These are phyloP conservation scores for Entomortierella lignicola DNA, from an alignment of 192 early-diverging fungal species.

Conservation along the genomic window DNA sequence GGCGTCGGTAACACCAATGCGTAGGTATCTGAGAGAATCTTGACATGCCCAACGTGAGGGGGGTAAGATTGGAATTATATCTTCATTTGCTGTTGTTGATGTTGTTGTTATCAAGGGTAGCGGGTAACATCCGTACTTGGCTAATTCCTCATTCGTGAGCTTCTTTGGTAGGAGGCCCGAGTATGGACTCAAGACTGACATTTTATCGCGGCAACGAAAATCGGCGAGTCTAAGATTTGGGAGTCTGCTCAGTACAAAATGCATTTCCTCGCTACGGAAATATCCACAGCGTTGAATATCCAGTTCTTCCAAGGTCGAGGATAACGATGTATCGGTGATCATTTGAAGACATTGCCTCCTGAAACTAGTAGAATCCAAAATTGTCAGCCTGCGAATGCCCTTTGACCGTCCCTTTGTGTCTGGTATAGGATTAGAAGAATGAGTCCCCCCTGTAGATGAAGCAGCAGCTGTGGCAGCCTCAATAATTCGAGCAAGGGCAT, in stretches of 20 bases:
- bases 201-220: background rate
- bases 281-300: background rate
- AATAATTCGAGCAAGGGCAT: background rate
- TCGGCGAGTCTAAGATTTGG: background rate
- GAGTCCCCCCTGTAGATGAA: background rate
- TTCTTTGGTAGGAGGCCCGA: background rate
- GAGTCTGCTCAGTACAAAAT: background rate
- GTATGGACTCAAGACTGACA: background rate
- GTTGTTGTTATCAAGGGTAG: conserved; percentile 1
- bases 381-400: background rate
- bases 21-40: background rate
- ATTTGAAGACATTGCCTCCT: background rate
- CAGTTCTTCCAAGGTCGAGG: background rate
- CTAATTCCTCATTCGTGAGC: background rate
- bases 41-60: background rate
- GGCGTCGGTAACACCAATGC: background rate
- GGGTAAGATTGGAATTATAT: background rate
- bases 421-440: too few relatives aligned
- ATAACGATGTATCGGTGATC: background rate
- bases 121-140: background rate
- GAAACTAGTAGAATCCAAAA: background rate
- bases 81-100: conserved; percentile 10
- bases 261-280: background rate
- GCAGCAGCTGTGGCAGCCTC: background rate
- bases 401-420: background rate